Evolutionary conservation across 2,329 filamentous ascomycete genomes (phyloP).

Genomic region (Nemania abortiva): DNA sequence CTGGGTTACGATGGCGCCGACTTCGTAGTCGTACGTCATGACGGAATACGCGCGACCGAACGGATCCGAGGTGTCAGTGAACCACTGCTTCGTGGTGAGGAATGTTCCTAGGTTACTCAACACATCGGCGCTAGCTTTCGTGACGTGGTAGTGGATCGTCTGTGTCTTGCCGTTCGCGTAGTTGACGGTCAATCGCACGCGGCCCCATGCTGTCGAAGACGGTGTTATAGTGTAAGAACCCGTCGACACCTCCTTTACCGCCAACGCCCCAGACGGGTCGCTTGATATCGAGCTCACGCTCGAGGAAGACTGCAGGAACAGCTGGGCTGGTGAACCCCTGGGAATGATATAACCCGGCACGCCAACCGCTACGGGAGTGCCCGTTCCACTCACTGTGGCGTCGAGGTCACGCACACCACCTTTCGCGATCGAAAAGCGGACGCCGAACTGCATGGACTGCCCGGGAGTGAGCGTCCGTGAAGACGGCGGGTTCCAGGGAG

Average conservation of each 20-base stretch:
- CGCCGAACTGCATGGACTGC: constrained; percentile 60
- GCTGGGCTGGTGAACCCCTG: constrained; percentile 58
- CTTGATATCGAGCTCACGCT: constrained; percentile 56
- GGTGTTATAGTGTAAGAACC: constrained; percentile 59
- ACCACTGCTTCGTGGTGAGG: constrained; percentile 66
- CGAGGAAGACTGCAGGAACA: constrained; percentile 59
- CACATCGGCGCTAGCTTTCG: constrained; percentile 59
- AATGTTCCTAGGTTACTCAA: constrained; percentile 64
- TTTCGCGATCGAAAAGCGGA: constrained; percentile 63
- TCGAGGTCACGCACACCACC: constrained; percentile 62
- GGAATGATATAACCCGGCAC: constrained; percentile 68
- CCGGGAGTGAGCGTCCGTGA: constrained; percentile 60
- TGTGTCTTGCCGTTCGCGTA: constrained; percentile 63
- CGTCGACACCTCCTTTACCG: constrained; percentile 47
- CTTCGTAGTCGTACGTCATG: constrained; percentile 68
- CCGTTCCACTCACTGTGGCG: constrained; percentile 56
- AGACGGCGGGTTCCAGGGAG: constrained; percentile 68
- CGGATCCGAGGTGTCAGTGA: constrained; percentile 63
- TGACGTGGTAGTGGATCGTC: constrained; percentile 68
- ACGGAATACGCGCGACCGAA: constrained; percentile 67
- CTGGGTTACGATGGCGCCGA: constrained; percentile 57
- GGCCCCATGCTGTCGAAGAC: constrained; percentile 60
- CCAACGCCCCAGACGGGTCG: constrained; percentile 55
- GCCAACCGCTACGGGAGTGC: constrained; percentile 63
- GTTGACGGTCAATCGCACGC: constrained; percentile 60